phyloP scores from a whole-genome alignment of 306 rosid species.

The Vicia villosa region DNA sequence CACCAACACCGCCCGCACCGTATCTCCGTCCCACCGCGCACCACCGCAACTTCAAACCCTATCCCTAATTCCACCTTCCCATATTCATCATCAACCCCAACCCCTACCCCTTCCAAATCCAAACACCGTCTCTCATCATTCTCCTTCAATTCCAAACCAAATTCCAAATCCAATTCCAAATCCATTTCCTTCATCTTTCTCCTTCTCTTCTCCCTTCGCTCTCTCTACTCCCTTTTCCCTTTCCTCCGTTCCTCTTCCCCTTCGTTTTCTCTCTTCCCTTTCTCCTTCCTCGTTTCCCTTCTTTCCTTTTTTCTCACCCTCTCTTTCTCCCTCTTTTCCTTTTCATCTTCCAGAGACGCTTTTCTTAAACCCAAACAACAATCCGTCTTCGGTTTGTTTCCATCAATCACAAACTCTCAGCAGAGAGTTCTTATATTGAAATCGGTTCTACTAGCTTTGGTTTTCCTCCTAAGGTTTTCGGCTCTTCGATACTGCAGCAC shows the following conservation, averaged over 20 bases:
- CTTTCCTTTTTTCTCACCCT: constrained; percentile 62
- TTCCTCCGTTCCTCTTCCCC: constrained; percentile 84
- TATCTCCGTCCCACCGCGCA: constrained; percentile 66
- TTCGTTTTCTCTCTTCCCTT: constrained; percentile 73
- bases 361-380: constrained; percentile 49
- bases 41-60: constrained; percentile 41
- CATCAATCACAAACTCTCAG: constrained; percentile 54
- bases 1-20: constrained; percentile 82
- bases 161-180: constrained; percentile 40
- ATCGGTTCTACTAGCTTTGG: constrained; percentile 67
- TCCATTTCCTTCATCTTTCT: constrained; percentile 68
- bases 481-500: constrained; percentile 86
- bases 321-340: constrained; percentile 40
- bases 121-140: constrained; percentile 49
- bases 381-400: constrained; percentile 32
- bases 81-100: constrained; percentile 50
- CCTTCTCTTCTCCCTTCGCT: constrained; percentile 72
- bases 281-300: constrained; percentile 72
- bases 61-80: constrained; percentile 32
- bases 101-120: constrained; percentile 65
- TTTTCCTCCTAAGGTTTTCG: constrained; percentile 81
- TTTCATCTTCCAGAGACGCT: constrained; percentile 40
- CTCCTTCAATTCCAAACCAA: constrained; percentile 50
- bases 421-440: constrained; percentile 48
- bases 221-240: constrained; percentile 73